phyloP scores from a whole-genome alignment of 441 rosid genomes.

The Brassica balearica region DNA sequence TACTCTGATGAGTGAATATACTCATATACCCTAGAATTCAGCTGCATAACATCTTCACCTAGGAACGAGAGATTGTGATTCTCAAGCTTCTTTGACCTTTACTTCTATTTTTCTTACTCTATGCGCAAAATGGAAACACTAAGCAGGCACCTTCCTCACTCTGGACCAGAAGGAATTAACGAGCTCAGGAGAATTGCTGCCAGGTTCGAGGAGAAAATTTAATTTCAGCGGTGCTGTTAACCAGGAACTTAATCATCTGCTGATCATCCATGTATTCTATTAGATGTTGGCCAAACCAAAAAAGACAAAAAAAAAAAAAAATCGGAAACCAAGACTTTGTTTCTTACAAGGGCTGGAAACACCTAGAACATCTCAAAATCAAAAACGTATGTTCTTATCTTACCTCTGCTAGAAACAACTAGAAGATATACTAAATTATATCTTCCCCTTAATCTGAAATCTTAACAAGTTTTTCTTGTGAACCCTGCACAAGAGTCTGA shows the following conservation, averaged over 20 bases:
- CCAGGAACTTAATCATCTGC: slow-evolving; percentile 51
- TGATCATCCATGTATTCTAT: too few species aligned
- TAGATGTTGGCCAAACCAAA: too few species aligned
- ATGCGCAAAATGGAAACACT: slow-evolving; percentile 56
- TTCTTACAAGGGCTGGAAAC: too few species aligned
- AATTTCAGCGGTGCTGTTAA: slow-evolving; percentile 53
- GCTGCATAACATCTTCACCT: neutral
- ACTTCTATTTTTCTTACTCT: neutral
- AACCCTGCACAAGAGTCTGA: neutral
- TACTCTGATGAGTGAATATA: neutral
- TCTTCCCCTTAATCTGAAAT: neutral
- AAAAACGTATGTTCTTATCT: too few species aligned
- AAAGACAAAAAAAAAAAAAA: too few species aligned
- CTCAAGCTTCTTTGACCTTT: neutral
- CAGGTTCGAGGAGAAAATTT: slow-evolving; percentile 74
- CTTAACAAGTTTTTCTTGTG: neutral
- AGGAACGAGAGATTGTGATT: neutral
- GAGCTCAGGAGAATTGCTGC: slow-evolving; percentile 71
- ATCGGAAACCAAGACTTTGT: too few species aligned
- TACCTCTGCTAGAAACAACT: neutral
- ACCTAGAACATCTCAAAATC: too few species aligned
- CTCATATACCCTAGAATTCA: neutral
- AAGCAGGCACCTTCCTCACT: slow-evolving; percentile 66
- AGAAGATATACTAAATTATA: neutral
- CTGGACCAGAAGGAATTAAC: slow-evolving; percentile 64